Percentiles rank a stretch among this genome's conserved stretches.
phyloP scores from a whole-genome alignment of 306 rosid genomes.

The Dicorynia guianensis region DNA sequence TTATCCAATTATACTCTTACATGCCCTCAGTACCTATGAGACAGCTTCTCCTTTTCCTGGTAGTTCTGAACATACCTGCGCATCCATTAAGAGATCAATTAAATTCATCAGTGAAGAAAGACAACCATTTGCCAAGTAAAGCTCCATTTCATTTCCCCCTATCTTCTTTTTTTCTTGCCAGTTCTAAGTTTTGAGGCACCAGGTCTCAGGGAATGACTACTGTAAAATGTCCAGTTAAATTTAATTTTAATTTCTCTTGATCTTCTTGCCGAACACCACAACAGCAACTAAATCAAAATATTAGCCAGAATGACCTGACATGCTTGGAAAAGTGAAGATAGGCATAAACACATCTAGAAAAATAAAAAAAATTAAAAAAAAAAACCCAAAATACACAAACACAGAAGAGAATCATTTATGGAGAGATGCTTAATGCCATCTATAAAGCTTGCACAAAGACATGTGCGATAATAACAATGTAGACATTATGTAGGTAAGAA shows the following conservation, averaged over 20 bases:
- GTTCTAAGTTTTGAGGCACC: not conserved
- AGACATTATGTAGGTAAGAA: not conserved
- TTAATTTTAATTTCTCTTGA: not conserved
- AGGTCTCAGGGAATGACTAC: not conserved
- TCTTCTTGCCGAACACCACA: not conserved
- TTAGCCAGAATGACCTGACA: not conserved
- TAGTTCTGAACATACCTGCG: conserved; percentile 67
- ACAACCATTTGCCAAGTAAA: not conserved
- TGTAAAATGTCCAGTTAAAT: conserved; percentile 1
- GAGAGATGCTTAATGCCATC: not conserved
- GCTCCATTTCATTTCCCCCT: not conserved
- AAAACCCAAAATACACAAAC: not conserved
- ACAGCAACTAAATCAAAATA: not conserved
- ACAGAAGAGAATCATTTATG: not conserved
- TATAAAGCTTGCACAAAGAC: not conserved
- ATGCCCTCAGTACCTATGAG: conserved; percentile 40
- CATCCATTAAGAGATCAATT: conserved; percentile 26
- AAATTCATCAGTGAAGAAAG: not conserved
- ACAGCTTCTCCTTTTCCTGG: conserved; percentile 69
- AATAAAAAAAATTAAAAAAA: too few relatives aligned
- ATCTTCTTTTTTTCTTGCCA: not conserved
- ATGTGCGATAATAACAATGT: not conserved
- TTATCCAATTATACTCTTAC: not conserved
- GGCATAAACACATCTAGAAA: not conserved
- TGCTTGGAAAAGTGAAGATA: not conserved